phyloP scores from a whole-genome alignment of 2,329 filamentous ascomycete species.

The Colletotrichum viniferum region DNA sequence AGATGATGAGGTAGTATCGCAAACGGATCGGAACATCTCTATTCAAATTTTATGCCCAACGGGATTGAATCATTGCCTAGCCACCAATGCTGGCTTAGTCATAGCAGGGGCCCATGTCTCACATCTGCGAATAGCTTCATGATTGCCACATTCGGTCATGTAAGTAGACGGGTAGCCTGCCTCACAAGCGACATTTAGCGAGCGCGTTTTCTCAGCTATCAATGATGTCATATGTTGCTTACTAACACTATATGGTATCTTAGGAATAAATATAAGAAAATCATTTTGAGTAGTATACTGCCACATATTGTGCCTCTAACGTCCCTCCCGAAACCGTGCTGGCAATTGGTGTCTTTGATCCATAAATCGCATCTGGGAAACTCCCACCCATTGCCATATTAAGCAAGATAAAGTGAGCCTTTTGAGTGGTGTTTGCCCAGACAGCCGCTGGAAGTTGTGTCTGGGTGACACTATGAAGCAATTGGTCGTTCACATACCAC shows the following conservation, averaged over 20 bases:
- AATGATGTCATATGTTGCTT: not conserved
- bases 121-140: not conserved
- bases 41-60: not conserved
- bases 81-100: not conserved
- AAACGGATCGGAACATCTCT: not conserved
- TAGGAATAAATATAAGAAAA: not conserved
- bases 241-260: not conserved
- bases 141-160: not conserved
- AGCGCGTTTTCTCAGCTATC: no score
- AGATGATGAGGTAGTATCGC: not conserved
- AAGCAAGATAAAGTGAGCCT: slow-evolving; percentile 37
- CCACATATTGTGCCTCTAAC: not conserved
- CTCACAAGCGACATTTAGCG: no score
- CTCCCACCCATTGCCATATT: slow-evolving; percentile 43
- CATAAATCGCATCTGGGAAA: slow-evolving; percentile 36
- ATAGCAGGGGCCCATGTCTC: not conserved
- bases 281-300: not conserved
- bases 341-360: not conserved
- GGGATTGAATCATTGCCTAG: not conserved
- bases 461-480: slow-evolving; percentile 45
- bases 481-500: slow-evolving; percentile 52
- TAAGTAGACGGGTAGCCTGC: no score
- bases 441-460: slow-evolving; percentile 28
- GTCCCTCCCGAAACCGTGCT: not conserved
- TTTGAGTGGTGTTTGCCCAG: slow-evolving; percentile 34